phyloP scores from a whole-genome alignment of 73 alveolate species.

The Paramecium sexaurelia region DNA sequence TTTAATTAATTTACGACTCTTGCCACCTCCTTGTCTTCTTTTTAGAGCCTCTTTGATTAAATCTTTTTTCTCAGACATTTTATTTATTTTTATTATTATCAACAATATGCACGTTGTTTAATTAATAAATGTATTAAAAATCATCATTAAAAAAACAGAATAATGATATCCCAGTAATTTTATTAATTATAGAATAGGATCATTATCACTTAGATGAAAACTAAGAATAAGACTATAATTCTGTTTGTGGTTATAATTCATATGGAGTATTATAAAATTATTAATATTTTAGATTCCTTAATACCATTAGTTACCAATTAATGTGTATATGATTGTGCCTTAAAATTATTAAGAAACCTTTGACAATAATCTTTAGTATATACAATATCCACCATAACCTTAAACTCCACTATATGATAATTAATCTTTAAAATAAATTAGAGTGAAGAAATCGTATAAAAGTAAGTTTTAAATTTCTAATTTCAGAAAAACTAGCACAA shows the following conservation, averaged over 20 bases:
- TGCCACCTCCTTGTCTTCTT: constrained; percentile 50
- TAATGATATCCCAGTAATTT: not conserved
- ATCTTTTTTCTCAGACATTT: constrained; percentile 7
- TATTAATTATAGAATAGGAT: not conserved
- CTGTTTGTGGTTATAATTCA: not conserved
- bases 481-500: not conserved
- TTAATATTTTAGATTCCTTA: not conserved
- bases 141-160: not conserved
- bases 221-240: not conserved
- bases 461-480: not conserved
- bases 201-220: not conserved
- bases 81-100: not conserved
- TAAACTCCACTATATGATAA: too few species aligned
- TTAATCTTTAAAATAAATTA: too few species aligned
- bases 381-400: too few species aligned
- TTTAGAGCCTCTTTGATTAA: not conserved
- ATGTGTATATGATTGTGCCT: not conserved
- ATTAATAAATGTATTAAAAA: constrained; percentile 6
- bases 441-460: not conserved
- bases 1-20: constrained; percentile 1
- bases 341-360: too few species aligned
- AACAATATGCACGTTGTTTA: constrained; percentile 22
- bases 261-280: not conserved
- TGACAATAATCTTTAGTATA: not conserved
- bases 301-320: not conserved